Evolutionary conservation across 2,329 filamentous ascomycete species (phyloP).

Genomic region (Stachybotrys elegans): DNA sequence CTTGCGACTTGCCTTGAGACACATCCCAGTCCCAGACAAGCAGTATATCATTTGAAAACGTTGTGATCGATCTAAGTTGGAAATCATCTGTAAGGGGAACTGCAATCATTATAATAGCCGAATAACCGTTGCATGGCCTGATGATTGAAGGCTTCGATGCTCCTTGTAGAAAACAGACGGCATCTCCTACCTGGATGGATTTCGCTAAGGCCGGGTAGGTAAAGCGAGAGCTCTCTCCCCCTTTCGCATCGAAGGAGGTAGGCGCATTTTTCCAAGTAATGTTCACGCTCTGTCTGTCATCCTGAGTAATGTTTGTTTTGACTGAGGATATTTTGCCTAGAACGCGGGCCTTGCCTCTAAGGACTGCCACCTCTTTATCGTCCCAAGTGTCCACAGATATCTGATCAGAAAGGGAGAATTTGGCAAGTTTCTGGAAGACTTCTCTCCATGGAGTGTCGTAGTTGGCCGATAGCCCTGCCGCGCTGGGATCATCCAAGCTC

Average conservation of each 20-base stretch:
- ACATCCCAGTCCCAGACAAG: constrained; percentile 3
- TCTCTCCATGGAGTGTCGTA: background rate
- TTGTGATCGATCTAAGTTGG: background rate
- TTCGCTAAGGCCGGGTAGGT: constrained; percentile 3
- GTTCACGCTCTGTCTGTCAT: constrained; percentile 1
- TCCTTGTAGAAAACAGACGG: constrained; percentile 4
- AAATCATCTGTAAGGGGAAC: background rate
- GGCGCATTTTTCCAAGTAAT: background rate
- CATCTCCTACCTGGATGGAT: constrained; percentile 1
- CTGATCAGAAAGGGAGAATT: background rate
- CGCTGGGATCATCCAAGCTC: constrained; percentile 4
- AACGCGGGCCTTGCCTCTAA: background rate
- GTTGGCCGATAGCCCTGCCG: background rate
- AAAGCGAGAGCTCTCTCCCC: background rate
- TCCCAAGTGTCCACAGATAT: constrained; percentile 2
- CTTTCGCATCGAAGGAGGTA: background rate
- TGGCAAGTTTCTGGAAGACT: constrained; percentile 1
- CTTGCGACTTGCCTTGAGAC: background rate
- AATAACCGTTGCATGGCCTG: background rate
- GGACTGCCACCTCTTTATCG: background rate
- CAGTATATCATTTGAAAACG: background rate
- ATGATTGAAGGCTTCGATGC: constrained; percentile 3
- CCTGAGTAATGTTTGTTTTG: background rate
- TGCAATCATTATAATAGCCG: constrained; percentile 1
- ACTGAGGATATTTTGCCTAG: constrained; percentile 3